phyloP scores from a whole-genome alignment of 2,329 filamentous ascomycete genomes.

The Blastomyces emzantsi region DNA sequence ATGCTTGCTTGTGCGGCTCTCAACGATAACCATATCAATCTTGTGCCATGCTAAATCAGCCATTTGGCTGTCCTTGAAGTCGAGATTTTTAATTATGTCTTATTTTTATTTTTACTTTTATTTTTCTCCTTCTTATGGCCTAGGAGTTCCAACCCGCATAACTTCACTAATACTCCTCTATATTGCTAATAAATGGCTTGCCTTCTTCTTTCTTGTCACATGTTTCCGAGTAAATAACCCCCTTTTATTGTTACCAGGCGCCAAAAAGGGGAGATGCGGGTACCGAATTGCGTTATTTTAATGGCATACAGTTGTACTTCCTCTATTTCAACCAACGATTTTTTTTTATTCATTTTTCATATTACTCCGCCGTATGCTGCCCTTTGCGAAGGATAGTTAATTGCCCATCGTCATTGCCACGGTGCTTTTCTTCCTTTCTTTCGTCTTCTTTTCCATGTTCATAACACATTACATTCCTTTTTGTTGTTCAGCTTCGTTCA shows the following conservation, averaged over 20 bases:
- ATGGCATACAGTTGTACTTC: background rate
- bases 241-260: background rate
- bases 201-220: background rate
- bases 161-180: background rate
- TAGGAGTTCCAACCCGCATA: background rate
- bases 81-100: background rate
- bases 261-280: background rate
- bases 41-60: conserved; percentile 56
- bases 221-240: background rate
- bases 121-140: background rate
- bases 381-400: background rate
- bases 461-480: background rate
- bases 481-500: background rate
- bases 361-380: background rate
- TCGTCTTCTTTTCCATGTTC: background rate
- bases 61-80: background rate
- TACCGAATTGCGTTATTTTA: background rate
- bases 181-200: background rate
- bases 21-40: conserved; percentile 82
- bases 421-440: background rate
- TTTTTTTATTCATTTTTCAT: background rate
- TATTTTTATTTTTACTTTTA: too few species aligned
- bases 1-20: conserved; percentile 80
- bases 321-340: background rate
- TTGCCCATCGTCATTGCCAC: background rate